phyloP scores from a whole-genome alignment of 2,329 filamentous ascomycete species.

The Aspergillus japonicus region DNA sequence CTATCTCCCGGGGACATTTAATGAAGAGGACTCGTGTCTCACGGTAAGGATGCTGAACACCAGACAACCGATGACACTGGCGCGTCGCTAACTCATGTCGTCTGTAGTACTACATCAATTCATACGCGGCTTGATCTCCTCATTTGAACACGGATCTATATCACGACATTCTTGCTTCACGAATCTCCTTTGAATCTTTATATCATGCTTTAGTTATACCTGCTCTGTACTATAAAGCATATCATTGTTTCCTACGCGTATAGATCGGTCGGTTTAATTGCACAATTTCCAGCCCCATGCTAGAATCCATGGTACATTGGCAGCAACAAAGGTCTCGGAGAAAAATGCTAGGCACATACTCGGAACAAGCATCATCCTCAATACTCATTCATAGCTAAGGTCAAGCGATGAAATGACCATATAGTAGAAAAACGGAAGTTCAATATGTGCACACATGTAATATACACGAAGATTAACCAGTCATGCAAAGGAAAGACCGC shows the following conservation, averaged over 20 bases:
- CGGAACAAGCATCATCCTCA: background rate
- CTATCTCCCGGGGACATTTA: constrained; percentile 43
- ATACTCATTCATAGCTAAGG: constrained; percentile 10
- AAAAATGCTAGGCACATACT: background rate
- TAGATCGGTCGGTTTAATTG: background rate
- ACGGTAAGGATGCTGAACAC: constrained; percentile 37
- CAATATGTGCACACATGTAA: constrained; percentile 13
- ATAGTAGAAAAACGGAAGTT: background rate
- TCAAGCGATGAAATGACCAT: background rate
- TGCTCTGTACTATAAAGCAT: background rate
- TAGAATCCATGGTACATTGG: no score
- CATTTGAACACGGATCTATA: background rate
- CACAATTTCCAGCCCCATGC: background rate
- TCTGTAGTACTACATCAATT: constrained; percentile 47
- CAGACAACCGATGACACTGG: background rate
- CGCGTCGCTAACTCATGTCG: background rate
- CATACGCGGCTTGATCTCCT: constrained; percentile 34
- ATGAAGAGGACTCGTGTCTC: constrained; percentile 46
- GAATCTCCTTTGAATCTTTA: background rate
- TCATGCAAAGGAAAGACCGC: constrained; percentile 8
- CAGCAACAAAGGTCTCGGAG: background rate
- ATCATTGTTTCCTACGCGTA: background rate
- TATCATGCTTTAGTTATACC: background rate
- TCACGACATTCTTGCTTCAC: background rate
- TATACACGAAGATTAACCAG: constrained; percentile 8